These are phyloP conservation scores for Heterobasidion parviporum DNA, from an alignment of 1,284 basidiomycete species.

Conservation along the genomic window DNA sequence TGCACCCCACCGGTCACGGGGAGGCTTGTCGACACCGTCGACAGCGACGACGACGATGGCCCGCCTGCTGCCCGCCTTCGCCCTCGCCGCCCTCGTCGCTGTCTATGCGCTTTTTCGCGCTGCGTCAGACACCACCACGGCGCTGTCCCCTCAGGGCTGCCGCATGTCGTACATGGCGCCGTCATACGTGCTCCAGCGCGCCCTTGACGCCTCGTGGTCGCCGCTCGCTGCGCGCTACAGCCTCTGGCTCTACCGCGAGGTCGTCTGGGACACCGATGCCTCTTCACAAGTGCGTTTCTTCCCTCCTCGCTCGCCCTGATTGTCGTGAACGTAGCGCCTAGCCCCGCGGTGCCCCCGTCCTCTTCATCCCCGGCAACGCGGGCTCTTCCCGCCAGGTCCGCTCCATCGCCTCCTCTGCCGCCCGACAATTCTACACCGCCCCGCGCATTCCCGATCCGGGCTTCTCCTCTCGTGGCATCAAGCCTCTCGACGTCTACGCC, in stretches of 20 bases:
- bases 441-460: conserved; percentile 36
- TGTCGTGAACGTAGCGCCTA: conserved; percentile 37
- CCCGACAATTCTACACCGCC: conserved; percentile 70
- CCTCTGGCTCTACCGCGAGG: conserved; percentile 89
- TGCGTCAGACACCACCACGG: conserved; percentile 25
- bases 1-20: too few relatives aligned
- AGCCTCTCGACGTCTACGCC: conserved; percentile 78
- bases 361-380: conserved; percentile 97
- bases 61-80: conserved; percentile 1
- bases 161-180: conserved; percentile 98
- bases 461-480: conserved; percentile 36
- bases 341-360: conserved; percentile 65
- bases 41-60: background rate
- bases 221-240: conserved; percentile 70
- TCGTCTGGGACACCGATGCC: conserved; percentile 42
- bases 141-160: conserved; percentile 78
- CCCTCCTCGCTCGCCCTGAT: too few relatives aligned
- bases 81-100: background rate
- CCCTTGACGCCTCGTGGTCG: conserved; percentile 59
- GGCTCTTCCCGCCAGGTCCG: conserved; percentile 93
- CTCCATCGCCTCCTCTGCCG: conserved; percentile 88
- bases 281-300: too few relatives aligned
- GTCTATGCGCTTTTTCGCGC: conserved; percentile 7
- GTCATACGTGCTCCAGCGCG: conserved; percentile 68
- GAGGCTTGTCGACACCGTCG: too few relatives aligned